Evolutionary conservation across 306 rosid genomes (phyloP), one percentile per base, ranked within the genome.

Genomic region (Acacia confusa): DNA sequence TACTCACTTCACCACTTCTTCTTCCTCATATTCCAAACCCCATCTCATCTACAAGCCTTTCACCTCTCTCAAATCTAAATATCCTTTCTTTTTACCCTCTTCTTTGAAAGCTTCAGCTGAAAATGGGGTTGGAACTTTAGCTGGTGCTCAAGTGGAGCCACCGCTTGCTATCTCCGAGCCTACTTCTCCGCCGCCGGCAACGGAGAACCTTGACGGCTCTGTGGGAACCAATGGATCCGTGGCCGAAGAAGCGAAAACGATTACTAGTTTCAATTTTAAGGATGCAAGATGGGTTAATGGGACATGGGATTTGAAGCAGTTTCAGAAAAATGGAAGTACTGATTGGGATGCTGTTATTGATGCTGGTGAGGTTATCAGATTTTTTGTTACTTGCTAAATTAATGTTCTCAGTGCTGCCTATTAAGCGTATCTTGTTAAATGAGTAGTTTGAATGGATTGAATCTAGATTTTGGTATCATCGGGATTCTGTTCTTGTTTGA

Each of bases 261-360:
- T 79, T 7, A 48, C 14, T 7, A 81, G 79, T 63, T 92, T 92
- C 74, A 84, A 82, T 57, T 95, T 93, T 76, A 85, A 83, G 74
- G 91, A 95, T 57, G 85, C 92, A 6, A 92, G 80, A 80, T 95
- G 99, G 99, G 84, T 92, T 32, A 85, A 76, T 55, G 99, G 99
- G 74, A 92, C 96, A n/a, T 95, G 99, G 99, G 96, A 95, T 76
- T 83, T 95, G 97, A 93, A 79, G 87, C 98, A 90, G 90, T 95
- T 93, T 82, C 85, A 70, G 91, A 95, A 92, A 53, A 82, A 85
- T 84, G 96, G 96, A 3, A 86, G 63, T 25, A 89, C 93, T 14
- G 94, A 95, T 66, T 95, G 99, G 99, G 98, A 95, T 85, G 90
- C 98, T 87, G 97, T 95, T 61, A 95, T 95, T 75, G 99, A 93